phyloP scores from a whole-genome alignment of 768 basidiomycete species.

The Russula vinacea region DNA sequence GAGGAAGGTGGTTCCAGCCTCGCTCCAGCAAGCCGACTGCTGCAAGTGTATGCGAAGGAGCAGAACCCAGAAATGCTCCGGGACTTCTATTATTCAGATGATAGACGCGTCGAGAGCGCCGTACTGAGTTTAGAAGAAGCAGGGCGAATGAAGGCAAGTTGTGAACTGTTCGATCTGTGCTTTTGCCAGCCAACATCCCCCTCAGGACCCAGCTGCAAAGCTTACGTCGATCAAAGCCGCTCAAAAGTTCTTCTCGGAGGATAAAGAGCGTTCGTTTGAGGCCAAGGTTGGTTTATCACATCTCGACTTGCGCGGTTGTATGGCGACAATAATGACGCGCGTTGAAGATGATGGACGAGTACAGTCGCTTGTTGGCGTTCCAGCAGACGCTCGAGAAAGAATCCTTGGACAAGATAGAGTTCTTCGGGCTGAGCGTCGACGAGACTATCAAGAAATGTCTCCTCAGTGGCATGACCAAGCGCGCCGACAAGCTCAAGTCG shows the following conservation, averaged over 20 bases:
- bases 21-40: conserved; percentile 67
- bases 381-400: conserved; percentile 92
- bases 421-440: conserved; percentile 83
- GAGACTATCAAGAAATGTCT: conserved; percentile 81
- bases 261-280: conserved; percentile 88
- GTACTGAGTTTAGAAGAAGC: conserved; percentile 86
- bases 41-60: conserved; percentile 88
- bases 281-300: conserved; percentile 60
- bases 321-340: neutral
- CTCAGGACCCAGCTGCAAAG: conserved; percentile 69
- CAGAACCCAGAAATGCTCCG: conserved; percentile 89
- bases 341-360: conserved; percentile 90
- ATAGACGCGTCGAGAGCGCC: conserved; percentile 90
- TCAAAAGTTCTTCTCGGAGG: conserved; percentile 91
- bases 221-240: conserved; percentile 73
- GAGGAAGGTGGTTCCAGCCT: conserved; percentile 83
- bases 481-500: conserved; percentile 81
- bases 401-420: conserved; percentile 66
- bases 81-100: conserved; percentile 98
- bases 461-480: conserved; percentile 74
- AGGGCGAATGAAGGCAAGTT: conserved; percentile 54
- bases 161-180: neutral
- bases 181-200: neutral
- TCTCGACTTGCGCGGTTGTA: neutral
- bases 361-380: conserved; percentile 61